Base-by-base conservation (phyloP, 768 basidiomycete genomes). In the Gelatoporia subvermispora region DNA sequence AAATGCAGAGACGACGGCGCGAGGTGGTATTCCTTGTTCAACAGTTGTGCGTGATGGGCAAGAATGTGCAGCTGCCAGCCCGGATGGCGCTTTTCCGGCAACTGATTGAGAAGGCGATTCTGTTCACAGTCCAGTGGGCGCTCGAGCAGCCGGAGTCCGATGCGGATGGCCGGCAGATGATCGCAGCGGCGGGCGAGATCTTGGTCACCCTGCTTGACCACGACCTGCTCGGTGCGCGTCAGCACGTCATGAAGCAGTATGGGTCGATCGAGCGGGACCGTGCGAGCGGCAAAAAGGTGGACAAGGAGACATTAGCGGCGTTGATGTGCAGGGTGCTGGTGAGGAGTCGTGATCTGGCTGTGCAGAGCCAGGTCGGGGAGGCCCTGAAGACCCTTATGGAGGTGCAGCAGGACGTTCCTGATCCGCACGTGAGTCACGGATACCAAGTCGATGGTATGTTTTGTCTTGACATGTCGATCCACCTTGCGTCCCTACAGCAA, bases 71-170 rank as follows among this genome's bases (percentile, higher is more conserved):
- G 63, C 75, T 96, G 16, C 85, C 88, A 15, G 79, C 86, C 15
- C 87, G 96, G 34, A 75, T 94, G 64, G 72, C 80, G 2, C 78
- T 98, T 9, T 98, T 95, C 70, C 84, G 92, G 41, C 76, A 82
- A 8, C 77, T 98, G 20, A 82, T 94, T 43, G 93, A 96, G 52
- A 80, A 87, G 5, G 95, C 93, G 1, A 76, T 98, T 38, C 72
- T 98, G 2, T 87, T 86, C 54, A 88, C 88, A n/a, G 81, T 94
- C 13, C 91, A 96, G 60, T 95, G 92, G 89, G 93, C 92, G 1
- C 76, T 97, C 41, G 71, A 72, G n/a, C 75, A 85, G 24, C 66
- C 81, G 2, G 85, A 88, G 62, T 75, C 70, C 43, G 76, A 82
- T 31, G 59, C 59, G 34, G 57, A 66, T 24, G 74, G 76, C 34